Evolutionary conservation across 1,139 yeast genomes (phyloP), one percentile per base, ranked within the genome.

Genomic region (Pichia sp.): DNA sequence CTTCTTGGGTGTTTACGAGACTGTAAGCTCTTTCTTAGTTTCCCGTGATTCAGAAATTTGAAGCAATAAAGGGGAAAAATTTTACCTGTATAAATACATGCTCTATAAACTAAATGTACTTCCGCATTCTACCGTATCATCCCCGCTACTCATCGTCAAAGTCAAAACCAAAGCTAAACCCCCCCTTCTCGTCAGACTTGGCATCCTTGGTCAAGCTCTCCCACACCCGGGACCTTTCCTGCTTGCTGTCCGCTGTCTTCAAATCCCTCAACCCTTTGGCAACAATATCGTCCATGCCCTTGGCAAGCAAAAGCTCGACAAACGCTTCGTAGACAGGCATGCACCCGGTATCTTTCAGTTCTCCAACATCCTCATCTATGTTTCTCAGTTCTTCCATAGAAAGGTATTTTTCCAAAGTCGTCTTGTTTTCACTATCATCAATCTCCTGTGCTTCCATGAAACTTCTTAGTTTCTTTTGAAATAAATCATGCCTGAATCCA

Each of bases 1-100:
- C 42, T 93, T 95, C 73, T 76, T 93, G 55, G 99, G 99, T 3
- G 89, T 90, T 57, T 93, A 93, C 67, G 99, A 93, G 70, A 72
- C 86, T 29, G 92, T 86, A 4, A 82, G 76, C 55, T 63, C 71
- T 13, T 49, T 57, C 5, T 58, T 68, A 10, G 32, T 23, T 19
- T 13, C 41, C 26, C 26, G 34, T 13, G 40, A 46, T 8, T 10
- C 42, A n/a, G 32, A 34, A 8, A 23, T 16, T 36, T 32, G 16
- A 41, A 16, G 8, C 8, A 36, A 34, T 19, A 34, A 4, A 32
- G 11, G 23, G 45, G 13, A 26, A 29, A 46, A 32, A n/a, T 8
- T 30, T 10, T 45, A 31, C 8, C 16, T 36, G 41, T 36, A n/a
- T 45, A 45, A 45, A 16, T 32, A 45, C 10, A 31, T 31, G 38